A percentile compares a stretch with the other conserved stretches of the same genome.
Conservation (phyloP, 495 filamentous ascomycete genomes). For the Aspergillus funiculosus region DNA sequence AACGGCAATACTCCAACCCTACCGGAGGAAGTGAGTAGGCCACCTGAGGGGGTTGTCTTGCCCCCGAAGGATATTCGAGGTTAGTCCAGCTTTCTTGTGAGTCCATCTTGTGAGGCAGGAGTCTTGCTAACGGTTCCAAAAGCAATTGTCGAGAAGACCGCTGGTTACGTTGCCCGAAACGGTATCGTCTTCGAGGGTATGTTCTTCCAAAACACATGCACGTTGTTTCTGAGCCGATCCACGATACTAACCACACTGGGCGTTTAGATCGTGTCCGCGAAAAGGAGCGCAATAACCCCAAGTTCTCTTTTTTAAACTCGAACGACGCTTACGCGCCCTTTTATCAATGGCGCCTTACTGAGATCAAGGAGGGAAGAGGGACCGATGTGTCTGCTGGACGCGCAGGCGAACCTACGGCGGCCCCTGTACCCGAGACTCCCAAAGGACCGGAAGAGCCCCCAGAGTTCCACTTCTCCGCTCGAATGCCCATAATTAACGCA, state of each 20-base stretch:
- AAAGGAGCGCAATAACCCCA: constrained; percentile 78
- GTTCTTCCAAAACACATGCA: no score
- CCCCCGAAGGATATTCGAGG: constrained; percentile 78
- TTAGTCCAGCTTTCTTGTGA: constrained; percentile 25
- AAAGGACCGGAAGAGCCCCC: constrained; percentile 83
- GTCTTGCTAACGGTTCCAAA: constrained; percentile 8
- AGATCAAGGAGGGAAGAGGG: constrained; percentile 78
- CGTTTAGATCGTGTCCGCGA: constrained; percentile 68
- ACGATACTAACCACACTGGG: no score
- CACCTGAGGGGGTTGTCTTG: constrained; percentile 76
- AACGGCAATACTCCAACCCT: constrained; percentile 49
- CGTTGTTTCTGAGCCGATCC: no score
- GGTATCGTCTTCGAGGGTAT: constrained; percentile 74
- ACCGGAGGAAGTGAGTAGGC: constrained; percentile 57
- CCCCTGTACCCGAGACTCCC: constrained; percentile 57
- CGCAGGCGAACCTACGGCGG: constrained; percentile 52
- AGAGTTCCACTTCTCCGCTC: constrained; percentile 87
- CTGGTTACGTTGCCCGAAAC: constrained; percentile 81
- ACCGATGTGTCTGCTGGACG: constrained; percentile 75
- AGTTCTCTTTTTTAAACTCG: constrained; percentile 81
- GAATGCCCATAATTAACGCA: constrained; percentile 95
- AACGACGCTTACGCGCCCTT: constrained; percentile 81
- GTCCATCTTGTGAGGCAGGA: neutral
- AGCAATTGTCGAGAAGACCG: constrained; percentile 90
- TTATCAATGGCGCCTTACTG: constrained; percentile 83